A percentile compares a stretch with the other conserved stretches of the same genome.
phyloP scores from a whole-genome alignment of 306 rosid genomes.

The Styphnolobium japonicum region DNA sequence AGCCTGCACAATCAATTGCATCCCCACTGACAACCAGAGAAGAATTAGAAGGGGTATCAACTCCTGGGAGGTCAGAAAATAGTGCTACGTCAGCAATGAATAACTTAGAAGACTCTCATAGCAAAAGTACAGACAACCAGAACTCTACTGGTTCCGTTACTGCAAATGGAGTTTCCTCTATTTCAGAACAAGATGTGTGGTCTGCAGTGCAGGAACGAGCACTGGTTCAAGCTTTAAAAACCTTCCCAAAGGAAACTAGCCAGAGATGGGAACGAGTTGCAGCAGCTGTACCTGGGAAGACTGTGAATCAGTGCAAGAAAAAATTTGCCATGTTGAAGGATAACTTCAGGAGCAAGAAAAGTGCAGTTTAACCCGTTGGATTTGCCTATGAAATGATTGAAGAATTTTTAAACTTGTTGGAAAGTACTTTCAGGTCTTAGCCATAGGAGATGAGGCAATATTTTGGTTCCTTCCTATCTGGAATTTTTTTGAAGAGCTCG shows the following conservation, averaged over 20 bases:
- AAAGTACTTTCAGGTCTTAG: neutral
- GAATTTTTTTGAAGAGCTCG: constrained; percentile 39
- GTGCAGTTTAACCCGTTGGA: constrained; percentile 23
- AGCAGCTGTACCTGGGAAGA: constrained; percentile 67
- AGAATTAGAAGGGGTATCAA: constrained; percentile 41
- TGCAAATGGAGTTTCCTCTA: too few relatives aligned
- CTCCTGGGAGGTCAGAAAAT: constrained; percentile 26
- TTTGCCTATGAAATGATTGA: neutral
- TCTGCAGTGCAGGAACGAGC: constrained; percentile 64
- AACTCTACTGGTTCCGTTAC: too few relatives aligned
- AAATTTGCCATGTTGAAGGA: constrained; percentile 57
- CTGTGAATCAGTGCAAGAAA: constrained; percentile 68
- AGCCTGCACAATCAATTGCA: constrained; percentile 55
- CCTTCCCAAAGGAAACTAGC: too few relatives aligned
- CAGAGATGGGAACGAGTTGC: constrained; percentile 80
- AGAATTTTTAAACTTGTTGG: neutral
- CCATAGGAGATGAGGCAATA: constrained; percentile 3
- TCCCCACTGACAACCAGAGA: constrained; percentile 73
- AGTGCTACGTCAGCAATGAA: constrained; percentile 23
- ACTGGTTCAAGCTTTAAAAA: constrained; percentile 64
- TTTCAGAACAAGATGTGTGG: constrained; percentile 60
- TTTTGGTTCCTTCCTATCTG: constrained; percentile 21
- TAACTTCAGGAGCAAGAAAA: constrained; percentile 64
- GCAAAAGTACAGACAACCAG: constrained; percentile 32
- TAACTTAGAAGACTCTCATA: constrained; percentile 24